A percentile compares a stretch with the other conserved stretches of the same genome.
phyloP scores from a whole-genome alignment of 2,329 filamentous ascomycete genomes.

The Cladophialophora yegresii region DNA sequence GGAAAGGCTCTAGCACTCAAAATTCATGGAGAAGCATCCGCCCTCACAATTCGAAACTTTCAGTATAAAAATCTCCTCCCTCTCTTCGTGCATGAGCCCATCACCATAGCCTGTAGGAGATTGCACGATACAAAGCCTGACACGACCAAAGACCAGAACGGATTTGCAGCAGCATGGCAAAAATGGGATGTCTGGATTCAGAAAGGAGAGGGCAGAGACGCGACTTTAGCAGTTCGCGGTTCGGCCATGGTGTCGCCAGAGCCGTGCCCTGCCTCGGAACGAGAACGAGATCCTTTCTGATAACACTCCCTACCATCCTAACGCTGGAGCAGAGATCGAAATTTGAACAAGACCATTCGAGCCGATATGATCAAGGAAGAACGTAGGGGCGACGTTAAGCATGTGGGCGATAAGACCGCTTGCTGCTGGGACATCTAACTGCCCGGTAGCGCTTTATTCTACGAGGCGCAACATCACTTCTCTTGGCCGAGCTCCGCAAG shows the following conservation, averaged over 20 bases:
- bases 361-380: too few species aligned
- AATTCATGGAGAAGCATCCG: not conserved
- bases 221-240: constrained; percentile 29
- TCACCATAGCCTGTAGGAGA: constrained; percentile 68
- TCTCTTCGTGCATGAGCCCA: constrained; percentile 70
- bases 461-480: too few species aligned
- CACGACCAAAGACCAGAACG: constrained; percentile 54
- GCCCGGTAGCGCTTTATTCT: too few species aligned
- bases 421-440: too few species aligned
- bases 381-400: too few species aligned
- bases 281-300: not conserved
- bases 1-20: constrained; percentile 15
- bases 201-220: constrained; percentile 26
- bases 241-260: constrained; percentile 17
- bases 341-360: not conserved
- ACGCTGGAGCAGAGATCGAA: not conserved
- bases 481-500: too few species aligned
- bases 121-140: constrained; percentile 2
- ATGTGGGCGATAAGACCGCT: too few species aligned
- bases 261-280: too few species aligned
- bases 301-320: not conserved
- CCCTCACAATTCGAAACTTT: constrained; percentile 56
- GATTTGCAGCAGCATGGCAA: constrained; percentile 64
- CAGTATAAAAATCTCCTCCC: constrained; percentile 81
- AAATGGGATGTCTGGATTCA: constrained; percentile 57